Evolutionary conservation across 257 asterid species (phyloP), one percentile per base, ranked within the genome.

Genomic region (Apocynum venetum): DNA sequence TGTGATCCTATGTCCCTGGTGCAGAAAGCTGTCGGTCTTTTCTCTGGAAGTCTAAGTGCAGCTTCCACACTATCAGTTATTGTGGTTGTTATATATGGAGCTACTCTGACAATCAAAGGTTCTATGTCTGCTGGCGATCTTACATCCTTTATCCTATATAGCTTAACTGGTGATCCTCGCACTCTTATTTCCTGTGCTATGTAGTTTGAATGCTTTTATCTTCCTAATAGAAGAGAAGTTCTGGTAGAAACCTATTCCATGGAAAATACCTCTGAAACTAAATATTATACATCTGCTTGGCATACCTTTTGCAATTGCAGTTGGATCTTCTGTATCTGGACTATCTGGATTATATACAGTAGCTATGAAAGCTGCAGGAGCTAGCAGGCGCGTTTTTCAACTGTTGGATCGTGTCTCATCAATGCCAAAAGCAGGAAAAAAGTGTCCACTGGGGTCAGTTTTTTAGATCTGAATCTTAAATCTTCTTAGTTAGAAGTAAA

Each of bases 291-390:
- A 68, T 83, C 64, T 46, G 76, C 57, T 78, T 81, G 38, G 49
- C 47, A 25, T 9, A 52, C 63, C 70, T 41, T 17, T 68, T 36
- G 31, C 47, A 66, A 78, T 71, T 86, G 85, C 91, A 92, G 97
- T 92, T 79, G 97, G 97, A 80, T 78, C 92, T 12, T 88, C 94
- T 10, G 80, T 90, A 83, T 90, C 97, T 66, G 88, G 89, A 59
- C 83, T 90, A 69, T 92, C 96, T 15, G 87, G 92, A 70, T 81
- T 89, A 74, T 92, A 92, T 80, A 90, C 96, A 35, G 84, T 78
- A 35, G 85, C 93, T 64, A 90, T 92, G 97, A 92, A 90, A 90
- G 96, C 97, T 70, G 97, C 97, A 48, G 96, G 97, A 82, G 96
- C 97, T 47, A 92, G 96, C 82, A 87, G 94, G 86, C 83, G 96